phyloP scores from a whole-genome alignment of 106 monocot species.

The Dioscorea alata region DNA sequence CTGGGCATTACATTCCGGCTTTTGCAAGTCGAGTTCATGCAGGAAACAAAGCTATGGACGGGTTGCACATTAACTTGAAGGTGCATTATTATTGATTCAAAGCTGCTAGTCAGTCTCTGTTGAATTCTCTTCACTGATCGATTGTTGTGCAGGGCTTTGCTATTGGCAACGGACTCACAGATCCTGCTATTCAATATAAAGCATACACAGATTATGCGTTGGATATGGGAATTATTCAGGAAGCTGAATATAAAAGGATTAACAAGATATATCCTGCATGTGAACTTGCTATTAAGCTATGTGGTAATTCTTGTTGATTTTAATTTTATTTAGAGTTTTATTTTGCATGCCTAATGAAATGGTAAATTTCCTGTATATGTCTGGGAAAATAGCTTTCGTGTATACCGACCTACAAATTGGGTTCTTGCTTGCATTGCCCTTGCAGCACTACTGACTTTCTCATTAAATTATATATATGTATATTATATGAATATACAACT shows the following conservation, averaged over 20 bases:
- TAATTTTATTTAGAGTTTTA: too few relatives aligned
- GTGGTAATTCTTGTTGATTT: slow-evolving; percentile 39
- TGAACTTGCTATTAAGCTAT: slow-evolving; percentile 65
- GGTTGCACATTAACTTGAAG: slow-evolving; percentile 85
- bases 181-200: slow-evolving; percentile 92
- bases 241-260: slow-evolving; percentile 61
- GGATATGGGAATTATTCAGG: slow-evolving; percentile 56
- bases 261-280: slow-evolving; percentile 63
- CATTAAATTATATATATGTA: too few relatives aligned
- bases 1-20: slow-evolving; percentile 92
- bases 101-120: background rate
- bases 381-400: too few relatives aligned
- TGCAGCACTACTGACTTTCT: too few relatives aligned
- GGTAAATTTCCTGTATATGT: too few relatives aligned
- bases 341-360: too few relatives aligned
- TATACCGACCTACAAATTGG: too few relatives aligned
- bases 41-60: slow-evolving; percentile 78
- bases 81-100: slow-evolving; percentile 15
- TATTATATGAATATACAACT: too few relatives aligned
- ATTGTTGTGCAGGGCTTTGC: slow-evolving; percentile 68
- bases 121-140: too few relatives aligned
- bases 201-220: slow-evolving; percentile 91
- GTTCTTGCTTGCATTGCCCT: too few relatives aligned
- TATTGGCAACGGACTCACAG: slow-evolving; percentile 92
- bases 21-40: slow-evolving; percentile 73